Evolutionary conservation across 1,284 basidiomycete genomes (phyloP).

Genomic region (Cerioporus squamosus): DNA sequence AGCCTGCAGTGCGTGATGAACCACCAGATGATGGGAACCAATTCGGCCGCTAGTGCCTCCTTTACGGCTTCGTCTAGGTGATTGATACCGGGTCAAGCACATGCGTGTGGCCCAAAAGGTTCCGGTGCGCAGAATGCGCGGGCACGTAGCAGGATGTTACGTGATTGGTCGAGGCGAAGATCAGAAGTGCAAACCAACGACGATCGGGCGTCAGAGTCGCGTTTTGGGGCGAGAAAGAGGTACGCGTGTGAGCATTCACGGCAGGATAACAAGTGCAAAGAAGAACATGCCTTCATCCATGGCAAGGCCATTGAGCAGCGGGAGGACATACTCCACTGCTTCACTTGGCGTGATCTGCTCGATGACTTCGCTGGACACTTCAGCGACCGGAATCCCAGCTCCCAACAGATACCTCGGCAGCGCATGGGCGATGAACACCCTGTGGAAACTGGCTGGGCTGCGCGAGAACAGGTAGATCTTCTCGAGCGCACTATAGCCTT

Average conservation of each 20-base stretch:
- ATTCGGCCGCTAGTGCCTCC: slow-evolving; percentile 85
- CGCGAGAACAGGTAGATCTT: slow-evolving; percentile 93
- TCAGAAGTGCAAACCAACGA: slow-evolving; percentile 10
- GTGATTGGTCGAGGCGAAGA: slow-evolving; percentile 21
- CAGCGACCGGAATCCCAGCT: slow-evolving; percentile 48
- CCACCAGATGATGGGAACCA: slow-evolving; percentile 92
- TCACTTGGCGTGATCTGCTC: slow-evolving; percentile 84
- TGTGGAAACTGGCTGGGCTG: slow-evolving; percentile 85
- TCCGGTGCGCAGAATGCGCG: slow-evolving; percentile 11
- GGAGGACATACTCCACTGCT: slow-evolving; percentile 93
- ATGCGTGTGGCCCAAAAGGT: slow-evolving; percentile 9
- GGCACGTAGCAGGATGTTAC: slow-evolving; percentile 4
- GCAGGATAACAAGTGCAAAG: slow-evolving; percentile 13
- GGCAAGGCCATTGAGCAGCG: slow-evolving; percentile 85
- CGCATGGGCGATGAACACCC: slow-evolving; percentile 83
- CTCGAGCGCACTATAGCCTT: slow-evolving; percentile 84
- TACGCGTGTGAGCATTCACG: slow-evolving; percentile 14
- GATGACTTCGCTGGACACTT: slow-evolving; percentile 37
- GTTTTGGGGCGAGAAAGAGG: slow-evolving; percentile 2
- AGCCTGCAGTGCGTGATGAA: slow-evolving; percentile 83
- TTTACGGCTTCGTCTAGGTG: slow-evolving; percentile 85
- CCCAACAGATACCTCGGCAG: slow-evolving; percentile 50
- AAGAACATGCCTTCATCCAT: slow-evolving; percentile 80
- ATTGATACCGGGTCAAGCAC: slow-evolving; percentile 6
- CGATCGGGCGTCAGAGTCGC: slow-evolving; percentile 10